Evolutionary conservation across 441 rosid genomes (phyloP), one percentile per base, ranked within the genome.

Genomic region (Geranium incanum): DNA sequence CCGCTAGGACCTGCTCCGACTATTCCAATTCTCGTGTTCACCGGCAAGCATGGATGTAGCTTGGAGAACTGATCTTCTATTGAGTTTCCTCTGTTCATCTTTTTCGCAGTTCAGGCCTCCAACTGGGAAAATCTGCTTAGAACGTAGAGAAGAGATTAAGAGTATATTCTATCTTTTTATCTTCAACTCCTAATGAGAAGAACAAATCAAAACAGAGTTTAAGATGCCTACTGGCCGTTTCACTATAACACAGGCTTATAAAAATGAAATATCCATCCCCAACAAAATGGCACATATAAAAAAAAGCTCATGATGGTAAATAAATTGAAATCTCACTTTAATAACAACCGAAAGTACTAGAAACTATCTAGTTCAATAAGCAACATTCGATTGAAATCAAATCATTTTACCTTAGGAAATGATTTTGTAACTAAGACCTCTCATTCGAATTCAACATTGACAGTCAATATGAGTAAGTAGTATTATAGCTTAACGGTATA

Each of bases 1-100:
- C 89, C 91, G 64, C 95, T 85, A 36, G 94, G 94, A 72, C 91
- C 94, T 0, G 78, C 91, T 79, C 91, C 94, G 3, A 89, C 71
- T 45, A 89, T 83, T 65, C 88, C 88, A 5, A 89, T 81, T 71
- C 87, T 84, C 12, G 91, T 74, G 73, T 81, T 72, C 75, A 82
- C 71, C 0, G 87, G 86, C 21, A 86, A 81, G 77, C 85, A 67
- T 16, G 94, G 94, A 79, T 89, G 91, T 69, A 87, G 80, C 84
- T 83, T 89, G 70, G 80, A 74, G 72, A 87, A 83, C 55, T 86
- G 90, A 41, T 84, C 91, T 59, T 87, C 91, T 43, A 86, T 19
- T 72, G 87, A 72, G 43, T 81, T 72, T 67, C 57, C 71, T 36
- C 69, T 67, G 33, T 87, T 86, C 94, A 87, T 85, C 59, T 57